Conservation (phyloP, 2,329 filamentous ascomycete genomes). For the Penicillium sp. region DNA sequence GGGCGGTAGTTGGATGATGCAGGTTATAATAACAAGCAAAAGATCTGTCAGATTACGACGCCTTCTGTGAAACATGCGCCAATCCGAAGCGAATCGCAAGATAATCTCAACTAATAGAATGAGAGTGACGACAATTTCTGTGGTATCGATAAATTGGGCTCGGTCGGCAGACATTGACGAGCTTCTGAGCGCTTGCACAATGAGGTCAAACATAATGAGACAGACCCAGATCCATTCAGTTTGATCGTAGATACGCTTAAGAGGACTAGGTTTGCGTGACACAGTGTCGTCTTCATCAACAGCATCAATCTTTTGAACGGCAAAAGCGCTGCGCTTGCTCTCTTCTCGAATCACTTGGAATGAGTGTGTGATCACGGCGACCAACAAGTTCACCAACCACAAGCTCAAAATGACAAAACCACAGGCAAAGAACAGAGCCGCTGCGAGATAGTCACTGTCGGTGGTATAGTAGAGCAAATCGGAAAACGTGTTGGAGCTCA, state of each 20-base stretch:
- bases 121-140: conserved; percentile 74
- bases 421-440: conserved; percentile 71
- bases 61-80: conserved; percentile 73
- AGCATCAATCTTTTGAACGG: conserved; percentile 64
- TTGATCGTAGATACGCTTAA: conserved; percentile 74
- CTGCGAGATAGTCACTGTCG: conserved; percentile 83
- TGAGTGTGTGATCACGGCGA: conserved; percentile 96
- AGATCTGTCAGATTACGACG: conserved; percentile 79
- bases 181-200: conserved; percentile 75
- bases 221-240: conserved; percentile 75
- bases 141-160: conserved; percentile 64
- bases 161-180: conserved; percentile 67
- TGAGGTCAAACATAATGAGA: conserved; percentile 75
- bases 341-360: conserved; percentile 98
- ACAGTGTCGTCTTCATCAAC: conserved; percentile 41
- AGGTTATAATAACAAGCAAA: conserved; percentile 73
- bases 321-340: conserved; percentile 90
- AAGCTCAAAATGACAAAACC: conserved; percentile 88
- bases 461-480: conserved; percentile 93
- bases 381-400: conserved; percentile 91
- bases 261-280: conserved; percentile 36
- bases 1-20: conserved; percentile 78
- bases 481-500: conserved; percentile 96
- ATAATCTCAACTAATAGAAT: conserved; percentile 79
- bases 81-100: conserved; percentile 73